A percentile compares a stretch with the other conserved stretches of the same genome.
Conservation (phyloP, 176 grass and related monocot species). For the Carex kokanica region DNA sequence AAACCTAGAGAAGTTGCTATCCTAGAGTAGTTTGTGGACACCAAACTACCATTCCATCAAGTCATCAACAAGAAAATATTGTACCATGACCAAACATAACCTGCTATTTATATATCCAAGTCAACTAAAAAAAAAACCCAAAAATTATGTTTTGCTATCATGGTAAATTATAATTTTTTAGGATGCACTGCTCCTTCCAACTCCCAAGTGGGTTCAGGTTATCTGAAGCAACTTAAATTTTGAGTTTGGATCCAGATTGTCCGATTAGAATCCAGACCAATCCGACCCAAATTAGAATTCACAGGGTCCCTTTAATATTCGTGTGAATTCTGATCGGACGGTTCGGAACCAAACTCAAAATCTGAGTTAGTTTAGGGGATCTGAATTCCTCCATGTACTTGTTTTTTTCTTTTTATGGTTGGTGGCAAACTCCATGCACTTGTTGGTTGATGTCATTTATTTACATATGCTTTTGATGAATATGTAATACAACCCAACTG, state of each 20-base stretch:
- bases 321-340: too few relatives aligned
- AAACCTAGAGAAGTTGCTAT: conserved; percentile 9
- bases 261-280: too few relatives aligned
- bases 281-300: too few relatives aligned
- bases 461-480: background rate
- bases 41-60: conserved; percentile 16
- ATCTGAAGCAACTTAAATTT: too few relatives aligned
- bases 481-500: conserved; percentile 5
- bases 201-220: background rate
- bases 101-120: background rate
- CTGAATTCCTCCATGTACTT: too few relatives aligned
- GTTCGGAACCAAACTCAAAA: too few relatives aligned
- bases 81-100: background rate
- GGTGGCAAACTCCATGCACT: background rate
- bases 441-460: background rate
- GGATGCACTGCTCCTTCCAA: background rate
- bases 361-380: too few relatives aligned
- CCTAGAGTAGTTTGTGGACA: background rate
- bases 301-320: too few relatives aligned
- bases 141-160: background rate
- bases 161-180: background rate
- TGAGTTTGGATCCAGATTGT: too few relatives aligned
- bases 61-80: background rate
- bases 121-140: background rate
- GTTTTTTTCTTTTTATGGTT: too few relatives aligned